These are phyloP conservation scores for Allantophomopsis lycopodina DNA, from an alignment of 2,329 filamentous ascomycete species.

Conservation along the genomic window DNA sequence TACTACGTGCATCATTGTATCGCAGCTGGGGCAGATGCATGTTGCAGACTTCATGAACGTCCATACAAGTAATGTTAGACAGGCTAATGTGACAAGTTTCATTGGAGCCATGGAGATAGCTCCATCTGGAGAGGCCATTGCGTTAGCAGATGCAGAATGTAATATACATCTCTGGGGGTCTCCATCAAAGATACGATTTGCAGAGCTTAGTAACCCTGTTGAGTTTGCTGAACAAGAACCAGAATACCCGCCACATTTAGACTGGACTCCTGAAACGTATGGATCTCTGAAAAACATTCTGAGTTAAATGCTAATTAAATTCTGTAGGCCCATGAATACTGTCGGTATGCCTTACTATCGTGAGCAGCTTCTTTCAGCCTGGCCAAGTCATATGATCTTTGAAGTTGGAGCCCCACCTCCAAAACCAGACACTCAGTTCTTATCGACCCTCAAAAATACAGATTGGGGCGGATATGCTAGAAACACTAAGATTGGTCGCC, in stretches of 20 bases:
- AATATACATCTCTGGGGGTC: slow-evolving; percentile 59
- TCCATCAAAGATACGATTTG: slow-evolving; percentile 54
- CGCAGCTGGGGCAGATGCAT: slow-evolving; percentile 85
- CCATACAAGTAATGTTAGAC: slow-evolving; percentile 53
- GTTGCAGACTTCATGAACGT: slow-evolving; percentile 82
- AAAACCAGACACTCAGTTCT: slow-evolving; percentile 57
- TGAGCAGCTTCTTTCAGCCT: slow-evolving; percentile 74
- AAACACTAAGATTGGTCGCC: slow-evolving; percentile 56
- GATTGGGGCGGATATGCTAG: slow-evolving; percentile 70
- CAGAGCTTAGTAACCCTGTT: slow-evolving; percentile 52
- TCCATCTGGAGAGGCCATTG: slow-evolving; percentile 57
- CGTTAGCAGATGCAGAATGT: slow-evolving; percentile 50
- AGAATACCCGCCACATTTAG: slow-evolving; percentile 25
- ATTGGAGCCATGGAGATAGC: slow-evolving; percentile 55
- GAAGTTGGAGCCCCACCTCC: slow-evolving; percentile 74
- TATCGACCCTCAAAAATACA: slow-evolving; percentile 53
- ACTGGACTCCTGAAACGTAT: slow-evolving; percentile 45
- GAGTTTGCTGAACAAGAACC: slow-evolving; percentile 48
- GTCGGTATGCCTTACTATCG: slow-evolving; percentile 91
- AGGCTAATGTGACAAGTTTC: slow-evolving; percentile 45
- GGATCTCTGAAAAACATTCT: not conserved
- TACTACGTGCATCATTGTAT: slow-evolving; percentile 87
- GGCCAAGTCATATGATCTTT: slow-evolving; percentile 72
- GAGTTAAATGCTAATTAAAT: slow-evolving; percentile 2
- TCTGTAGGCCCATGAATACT: slow-evolving; percentile 57